A percentile compares a stretch with the other conserved stretches of the same genome.
Evolutionary conservation across 169 alveolate genomes (phyloP).

Genomic region (Amoebophrya sp.): DNA sequence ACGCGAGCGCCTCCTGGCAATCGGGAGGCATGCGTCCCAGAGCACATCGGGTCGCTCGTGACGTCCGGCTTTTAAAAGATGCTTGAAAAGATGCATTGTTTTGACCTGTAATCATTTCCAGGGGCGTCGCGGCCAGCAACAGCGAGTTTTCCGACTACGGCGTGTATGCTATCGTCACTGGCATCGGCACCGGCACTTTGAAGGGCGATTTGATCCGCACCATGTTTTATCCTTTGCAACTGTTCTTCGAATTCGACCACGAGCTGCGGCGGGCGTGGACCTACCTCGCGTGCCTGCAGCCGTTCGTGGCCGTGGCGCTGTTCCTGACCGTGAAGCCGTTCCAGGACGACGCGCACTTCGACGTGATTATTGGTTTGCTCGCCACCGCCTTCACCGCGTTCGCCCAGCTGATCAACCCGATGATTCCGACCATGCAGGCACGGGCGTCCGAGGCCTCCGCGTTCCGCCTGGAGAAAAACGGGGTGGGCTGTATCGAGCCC

Average conservation of each 20-base stretch:
- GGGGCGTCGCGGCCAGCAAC: too few species aligned
- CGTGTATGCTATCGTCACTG: neutral
- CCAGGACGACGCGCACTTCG: neutral
- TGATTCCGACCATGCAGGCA: neutral
- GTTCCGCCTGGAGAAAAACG: neutral
- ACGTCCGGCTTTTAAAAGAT: too few species aligned
- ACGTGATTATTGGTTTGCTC: neutral
- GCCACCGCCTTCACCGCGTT: neutral
- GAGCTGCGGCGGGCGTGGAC: neutral
- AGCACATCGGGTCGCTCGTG: too few species aligned
- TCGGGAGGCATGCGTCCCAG: too few species aligned
- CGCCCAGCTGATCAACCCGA: neutral
- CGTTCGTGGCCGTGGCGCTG: neutral
- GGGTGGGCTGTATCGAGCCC: neutral
- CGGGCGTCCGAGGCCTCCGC: neutral
- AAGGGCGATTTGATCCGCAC: neutral
- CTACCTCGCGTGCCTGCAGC: neutral
- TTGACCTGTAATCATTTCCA: too few species aligned
- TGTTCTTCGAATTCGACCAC: neutral
- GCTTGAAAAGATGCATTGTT: too few species aligned
- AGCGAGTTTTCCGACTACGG: neutral
- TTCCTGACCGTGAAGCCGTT: neutral
- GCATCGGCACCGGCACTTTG: neutral
- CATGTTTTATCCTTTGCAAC: neutral
- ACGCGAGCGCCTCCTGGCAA: too few species aligned